Evolutionary conservation across 2,329 filamentous ascomycete genomes (phyloP), one percentile per base, ranked within the genome.

Genomic region (Cladosporium sp.): DNA sequence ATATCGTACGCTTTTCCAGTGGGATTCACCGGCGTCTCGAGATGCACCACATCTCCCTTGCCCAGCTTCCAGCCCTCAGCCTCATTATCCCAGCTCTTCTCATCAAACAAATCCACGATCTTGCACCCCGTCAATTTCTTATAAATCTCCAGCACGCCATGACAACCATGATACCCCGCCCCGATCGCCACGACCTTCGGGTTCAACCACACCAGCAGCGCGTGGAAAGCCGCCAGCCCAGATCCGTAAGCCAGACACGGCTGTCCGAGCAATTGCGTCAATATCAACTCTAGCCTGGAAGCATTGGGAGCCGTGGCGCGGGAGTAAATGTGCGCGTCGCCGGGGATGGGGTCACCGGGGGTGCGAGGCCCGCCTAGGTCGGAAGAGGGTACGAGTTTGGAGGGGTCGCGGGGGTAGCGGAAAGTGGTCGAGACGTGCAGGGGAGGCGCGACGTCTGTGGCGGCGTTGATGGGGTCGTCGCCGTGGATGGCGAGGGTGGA

Each of bases 1-100:
- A 99, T 86, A 67, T 90, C 80, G 65, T 84, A 87, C 1, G 92
- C 92, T 67, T 88, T 87, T 52, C 94, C 94, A 1, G 88, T 88
- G 0, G 94, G 94, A 74, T 99, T 99, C 39, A 97, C 80, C 0
- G 94, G 94, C 4, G 93, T 97, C 77, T 99, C 94, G 52, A 97
- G 80, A 72, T 96, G 90, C 54, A 99, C 82, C 3, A 97, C 78
- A 72, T 97, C 94, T 2, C 93, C 93, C 3, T 83, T 76, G 22
- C 85, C 81, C 2, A 97, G 80, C 36, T 86, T 82, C 40, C 84
- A 82, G 14, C 82, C 78, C 8, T 85, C 78, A 69, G 85, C 89
- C 67, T 88, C 83, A 14, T 64, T 60, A 7, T 77, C 73, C 71
- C 72, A 74, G 50, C 63, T 67, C 51, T 59, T 61, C 22, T 71